A percentile compares a stretch with the other conserved stretches of the same genome.
Evolutionary conservation across 2,329 filamentous ascomycete genomes (phyloP).

Genomic region (Diplodia corticola): DNA sequence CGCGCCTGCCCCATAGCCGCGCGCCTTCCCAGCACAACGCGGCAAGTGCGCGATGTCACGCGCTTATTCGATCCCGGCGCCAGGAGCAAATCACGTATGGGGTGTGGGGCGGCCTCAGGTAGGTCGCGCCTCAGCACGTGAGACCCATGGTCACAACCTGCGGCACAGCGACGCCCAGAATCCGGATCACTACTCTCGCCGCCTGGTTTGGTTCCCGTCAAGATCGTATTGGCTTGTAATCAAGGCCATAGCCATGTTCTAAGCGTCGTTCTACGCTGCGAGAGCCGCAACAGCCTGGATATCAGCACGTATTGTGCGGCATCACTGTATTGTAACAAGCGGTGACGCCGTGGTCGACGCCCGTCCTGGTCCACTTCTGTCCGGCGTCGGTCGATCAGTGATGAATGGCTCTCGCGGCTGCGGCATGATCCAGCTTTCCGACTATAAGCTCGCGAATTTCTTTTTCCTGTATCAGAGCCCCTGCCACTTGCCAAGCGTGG

Average conservation of each 20-base stretch:
- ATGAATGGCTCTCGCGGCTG: neutral
- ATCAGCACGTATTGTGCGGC: neutral
- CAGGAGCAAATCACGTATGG: too few species aligned
- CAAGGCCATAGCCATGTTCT: neutral
- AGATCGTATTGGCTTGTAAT: neutral
- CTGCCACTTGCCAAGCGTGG: neutral
- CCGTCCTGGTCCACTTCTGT: neutral
- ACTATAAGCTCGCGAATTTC: neutral
- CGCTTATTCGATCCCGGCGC: too few species aligned
- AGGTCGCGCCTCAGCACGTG: neutral
- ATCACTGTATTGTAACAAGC: neutral
- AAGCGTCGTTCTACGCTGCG: neutral
- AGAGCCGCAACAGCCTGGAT: neutral
- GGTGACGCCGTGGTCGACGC: neutral
- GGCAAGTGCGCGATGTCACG: neutral
- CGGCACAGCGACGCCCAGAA: neutral
- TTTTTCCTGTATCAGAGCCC: neutral
- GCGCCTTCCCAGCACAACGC: neutral
- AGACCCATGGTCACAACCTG: neutral
- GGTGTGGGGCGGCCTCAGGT: too few species aligned
- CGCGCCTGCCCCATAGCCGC: too few species aligned
- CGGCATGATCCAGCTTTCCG: neutral
- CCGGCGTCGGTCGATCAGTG: neutral
- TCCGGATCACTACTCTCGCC: neutral
- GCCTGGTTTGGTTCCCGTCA: neutral